phyloP scores from a whole-genome alignment of 2,329 filamentous ascomycete genomes.

The Fusarium heterosporum region DNA sequence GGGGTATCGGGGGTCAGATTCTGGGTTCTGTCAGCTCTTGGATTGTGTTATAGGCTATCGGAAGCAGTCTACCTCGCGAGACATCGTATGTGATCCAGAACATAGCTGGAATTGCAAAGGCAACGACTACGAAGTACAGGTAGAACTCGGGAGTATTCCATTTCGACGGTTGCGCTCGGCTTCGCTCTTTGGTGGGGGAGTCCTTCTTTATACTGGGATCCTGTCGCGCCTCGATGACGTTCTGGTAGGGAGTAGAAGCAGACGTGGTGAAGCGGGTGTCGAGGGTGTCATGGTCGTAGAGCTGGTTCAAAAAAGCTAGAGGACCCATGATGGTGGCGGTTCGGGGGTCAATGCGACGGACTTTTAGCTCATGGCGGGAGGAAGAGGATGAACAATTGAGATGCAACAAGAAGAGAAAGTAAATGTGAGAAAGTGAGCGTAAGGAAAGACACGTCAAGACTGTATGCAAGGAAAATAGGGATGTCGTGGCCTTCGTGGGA shows the following conservation, averaged over 20 bases:
- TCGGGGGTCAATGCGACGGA: conserved; percentile 17
- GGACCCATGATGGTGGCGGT: conserved; percentile 55
- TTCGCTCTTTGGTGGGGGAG: conserved; percentile 53
- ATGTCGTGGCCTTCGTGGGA: conserved; percentile 46
- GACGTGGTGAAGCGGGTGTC: conserved; percentile 75
- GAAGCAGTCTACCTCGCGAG: conserved; percentile 73
- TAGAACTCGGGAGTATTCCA: conserved; percentile 91
- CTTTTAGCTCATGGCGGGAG: conserved; percentile 42
- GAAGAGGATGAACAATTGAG: background rate
- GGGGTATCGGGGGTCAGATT: conserved; percentile 82
- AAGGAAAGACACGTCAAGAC: conserved; percentile 6
- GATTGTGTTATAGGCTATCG: background rate
- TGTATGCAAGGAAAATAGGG: conserved; percentile 23
- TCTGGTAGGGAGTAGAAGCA: conserved; percentile 74
- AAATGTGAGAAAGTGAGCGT: conserved; percentile 8
- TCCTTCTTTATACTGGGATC: conserved; percentile 54
- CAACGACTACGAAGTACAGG: conserved; percentile 79
- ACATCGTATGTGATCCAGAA: conserved; percentile 90
- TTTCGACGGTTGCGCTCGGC: conserved; percentile 70
- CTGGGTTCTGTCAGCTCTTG: conserved; percentile 58
- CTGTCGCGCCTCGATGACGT: conserved; percentile 63
- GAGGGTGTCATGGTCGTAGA: conserved; percentile 74
- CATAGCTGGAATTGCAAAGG: conserved; percentile 81
- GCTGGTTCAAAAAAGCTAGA: conserved; percentile 59
- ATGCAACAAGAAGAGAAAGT: background rate